Evolutionary conservation across 805 yeast species (phyloP), one percentile per base, ranked within the genome.

Genomic region (Myxozyma sirexii): DNA sequence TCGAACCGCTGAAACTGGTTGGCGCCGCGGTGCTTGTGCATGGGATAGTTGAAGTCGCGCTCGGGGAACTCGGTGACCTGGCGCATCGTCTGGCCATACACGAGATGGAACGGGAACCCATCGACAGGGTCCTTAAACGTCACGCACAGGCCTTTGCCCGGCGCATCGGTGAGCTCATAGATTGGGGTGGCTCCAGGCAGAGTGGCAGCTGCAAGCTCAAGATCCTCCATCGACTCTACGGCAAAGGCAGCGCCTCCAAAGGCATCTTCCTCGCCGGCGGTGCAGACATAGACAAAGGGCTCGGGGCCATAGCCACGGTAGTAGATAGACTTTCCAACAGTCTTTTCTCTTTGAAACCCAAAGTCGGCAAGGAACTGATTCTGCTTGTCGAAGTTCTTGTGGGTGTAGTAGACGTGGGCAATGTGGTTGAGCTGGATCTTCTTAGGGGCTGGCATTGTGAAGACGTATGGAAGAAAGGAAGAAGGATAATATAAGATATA

Each of bases 11-110:
- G 48, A 17, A 43, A 43, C 31, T 43, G 10, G 31, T 43, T 43
- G 29, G 24, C 47, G n/a, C 8, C 47, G 47, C 47, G 47, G 33
- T 43, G 47, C 47, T 43, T 43, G 31, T 43, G 31, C 47, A 24
- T 43, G 31, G 47, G 47, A 17, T 23, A 43, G 26, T 43, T 43
- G 31, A 43, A 43, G 29, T 26, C 47, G 31, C 31, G 47, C 47
- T 43, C 47, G 29, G 47, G 47, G 29, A 43, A 43, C 47, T 19
- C 47, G 4, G 29, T 23, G 47, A 43, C 33, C 7, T 43, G 27
- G 31, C 35, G 35, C 35, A 4, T 27, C 17, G 31, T 27, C 21
- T 43, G 47, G 19, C 47, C 47, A n/a, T 43, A 43, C 17, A 43
- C 47, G 19, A 43, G 35, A 26, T 43, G 47, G 21, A 43, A 24